A percentile compares a stretch with the other conserved stretches of the same genome.
phyloP scores from a whole-genome alignment of 768 basidiomycete species.

The Lentinula detonsa region DNA sequence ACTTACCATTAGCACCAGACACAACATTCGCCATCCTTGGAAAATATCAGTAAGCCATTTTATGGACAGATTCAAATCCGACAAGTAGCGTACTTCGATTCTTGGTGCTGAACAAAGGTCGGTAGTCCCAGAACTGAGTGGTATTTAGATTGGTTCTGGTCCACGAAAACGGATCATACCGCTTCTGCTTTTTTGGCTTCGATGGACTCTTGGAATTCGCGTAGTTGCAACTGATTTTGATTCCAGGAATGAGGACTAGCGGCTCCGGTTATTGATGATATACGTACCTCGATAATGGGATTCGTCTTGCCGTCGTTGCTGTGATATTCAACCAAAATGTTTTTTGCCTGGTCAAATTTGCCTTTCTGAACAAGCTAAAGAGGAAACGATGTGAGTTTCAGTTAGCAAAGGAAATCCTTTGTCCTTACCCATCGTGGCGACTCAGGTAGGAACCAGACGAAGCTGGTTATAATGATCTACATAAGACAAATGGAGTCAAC shows the following conservation, averaged over 20 bases:
- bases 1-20: slow-evolving; percentile 16
- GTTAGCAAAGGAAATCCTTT: no score
- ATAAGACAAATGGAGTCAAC: background rate
- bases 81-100: slow-evolving; percentile 10
- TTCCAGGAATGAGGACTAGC: background rate
- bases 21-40: slow-evolving; percentile 20
- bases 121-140: slow-evolving; percentile 19
- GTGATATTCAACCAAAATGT: slow-evolving; percentile 22
- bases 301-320: slow-evolving; percentile 18
- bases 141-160: background rate
- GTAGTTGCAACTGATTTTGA: slow-evolving; percentile 15
- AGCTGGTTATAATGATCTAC: slow-evolving; percentile 28
- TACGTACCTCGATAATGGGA: slow-evolving; percentile 16
- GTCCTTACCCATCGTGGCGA: slow-evolving; percentile 13
- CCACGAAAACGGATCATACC: background rate
- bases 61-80: background rate
- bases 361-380: slow-evolving; percentile 23
- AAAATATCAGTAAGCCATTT: background rate
- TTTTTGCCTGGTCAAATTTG: slow-evolving; percentile 22
- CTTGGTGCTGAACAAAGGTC: slow-evolving; percentile 12
- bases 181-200: slow-evolving; percentile 12
- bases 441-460: slow-evolving; percentile 31
- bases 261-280: background rate
- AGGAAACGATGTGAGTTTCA: slow-evolving; percentile 11
- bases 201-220: slow-evolving; percentile 17